Evolutionary conservation across 2,329 filamentous ascomycete genomes (phyloP), one percentile per base, ranked within the genome.

Genomic region (Hypoxylon sp.): DNA sequence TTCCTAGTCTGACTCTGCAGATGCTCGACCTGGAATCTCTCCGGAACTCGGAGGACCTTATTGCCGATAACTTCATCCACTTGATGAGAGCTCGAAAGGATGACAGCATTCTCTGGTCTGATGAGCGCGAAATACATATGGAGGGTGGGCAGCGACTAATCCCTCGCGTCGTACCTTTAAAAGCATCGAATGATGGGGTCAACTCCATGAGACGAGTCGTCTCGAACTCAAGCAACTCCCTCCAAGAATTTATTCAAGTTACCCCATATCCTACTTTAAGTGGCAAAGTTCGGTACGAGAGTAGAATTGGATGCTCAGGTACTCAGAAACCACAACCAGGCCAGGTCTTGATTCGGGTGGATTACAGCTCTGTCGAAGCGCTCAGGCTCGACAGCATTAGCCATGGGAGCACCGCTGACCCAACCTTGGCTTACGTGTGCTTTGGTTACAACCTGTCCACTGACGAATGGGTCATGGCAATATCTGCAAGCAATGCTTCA

Each of bases 101-200:
- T 0, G 37, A 26, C 1, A 24, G 65, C 5, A 51, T 55, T 0
- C 70, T 82, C 1, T 79, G 77, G 76, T 69, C 71, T 0, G 63
- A 73, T 14, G 82, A 84, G 68, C 75, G 74, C 0, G 82, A 84
- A 73, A 74, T 84, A 2, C 77, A 82, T 44, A 71, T 83, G 1
- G 74, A 81, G 39, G 60, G 74, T 1, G 79, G 78, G 0, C 69
- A 50, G 3, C 77, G 78, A 0, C 66, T 81, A 0, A 74, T 84
- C 2, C 80, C 82, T 0, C 80, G 83, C 0, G 73, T 84, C 2
- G 17, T 83, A 1, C 81, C 83, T 0, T 81, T 80, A 72, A 76
- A 78, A 44, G 62, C 75, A 1, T 79, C 74, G 5, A 84, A 83
- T 59, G 75, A 81, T 42, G 75, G 80, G 0, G 71, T 79, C 52